Evolutionary conservation across 345 rosid species (phyloP).

Genomic region (Euphorbia tirucalli): DNA sequence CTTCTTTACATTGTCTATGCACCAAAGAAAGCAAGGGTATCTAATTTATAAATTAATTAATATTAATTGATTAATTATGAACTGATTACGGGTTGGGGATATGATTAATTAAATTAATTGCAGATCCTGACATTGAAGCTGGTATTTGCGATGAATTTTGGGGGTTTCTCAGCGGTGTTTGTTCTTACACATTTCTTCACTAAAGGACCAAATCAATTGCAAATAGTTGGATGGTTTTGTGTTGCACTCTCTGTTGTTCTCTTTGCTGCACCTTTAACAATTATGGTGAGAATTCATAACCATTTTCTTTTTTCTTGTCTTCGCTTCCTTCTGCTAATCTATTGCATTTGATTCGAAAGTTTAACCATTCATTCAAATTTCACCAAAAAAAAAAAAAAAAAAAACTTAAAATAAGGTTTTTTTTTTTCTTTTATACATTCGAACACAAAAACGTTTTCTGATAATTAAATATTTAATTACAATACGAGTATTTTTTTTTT

Average conservation of each 20-base stretch:
- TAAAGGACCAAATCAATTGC: constrained; percentile 24
- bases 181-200: constrained; percentile 29
- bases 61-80: background rate
- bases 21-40: constrained; percentile 56
- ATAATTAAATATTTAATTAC: too few relatives aligned
- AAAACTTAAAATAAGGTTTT: too few relatives aligned
- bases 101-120: background rate
- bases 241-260: constrained; percentile 28
- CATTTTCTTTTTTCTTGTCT: background rate
- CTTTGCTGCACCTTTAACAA: constrained; percentile 46
- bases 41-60: background rate
- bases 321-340: background rate
- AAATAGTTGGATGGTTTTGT: constrained; percentile 43
- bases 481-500: too few relatives aligned
- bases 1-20: constrained; percentile 51
- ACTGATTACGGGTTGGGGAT: too few relatives aligned
- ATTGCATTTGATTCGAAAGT: too few relatives aligned
- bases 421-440: too few relatives aligned
- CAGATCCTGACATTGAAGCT: constrained; percentile 39
- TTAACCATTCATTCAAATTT: too few relatives aligned
- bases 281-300: constrained; percentile 29
- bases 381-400: too few relatives aligned
- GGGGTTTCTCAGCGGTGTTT: constrained; percentile 28
- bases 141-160: constrained; percentile 24
- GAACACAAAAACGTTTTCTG: too few relatives aligned